Conservation (phyloP, 2,329 filamentous ascomycete species). For the Tolypocladium amazonense region DNA sequence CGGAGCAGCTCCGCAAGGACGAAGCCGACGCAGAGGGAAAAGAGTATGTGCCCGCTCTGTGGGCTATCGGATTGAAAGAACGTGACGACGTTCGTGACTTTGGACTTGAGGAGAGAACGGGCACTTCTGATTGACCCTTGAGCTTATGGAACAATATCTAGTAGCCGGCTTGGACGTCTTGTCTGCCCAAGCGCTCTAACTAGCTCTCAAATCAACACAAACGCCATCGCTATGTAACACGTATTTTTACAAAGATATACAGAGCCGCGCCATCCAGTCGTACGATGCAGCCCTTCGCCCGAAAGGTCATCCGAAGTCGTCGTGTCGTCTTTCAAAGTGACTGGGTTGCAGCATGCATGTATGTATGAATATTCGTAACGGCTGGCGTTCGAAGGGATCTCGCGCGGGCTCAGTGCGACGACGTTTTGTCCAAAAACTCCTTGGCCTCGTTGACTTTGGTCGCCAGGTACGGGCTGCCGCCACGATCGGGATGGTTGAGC, state of each 20-base stretch:
- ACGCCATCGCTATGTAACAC: conserved; percentile 34
- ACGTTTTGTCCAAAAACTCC: conserved; percentile 74
- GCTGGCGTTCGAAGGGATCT: background rate
- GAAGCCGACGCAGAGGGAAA: conserved; percentile 7
- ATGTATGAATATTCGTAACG: background rate
- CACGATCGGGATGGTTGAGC: conserved; percentile 93
- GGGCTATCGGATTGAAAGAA: background rate
- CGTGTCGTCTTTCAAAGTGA: background rate
- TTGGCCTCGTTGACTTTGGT: conserved; percentile 99
- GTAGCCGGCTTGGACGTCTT: background rate
- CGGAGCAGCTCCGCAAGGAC: conserved; percentile 13
- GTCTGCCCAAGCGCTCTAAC: conserved; percentile 2
- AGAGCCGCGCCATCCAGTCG: conserved; percentile 3
- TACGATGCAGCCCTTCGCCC: background rate
- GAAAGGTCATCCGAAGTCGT: background rate
- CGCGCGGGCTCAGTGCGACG: conserved; percentile 8
- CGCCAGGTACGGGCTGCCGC: conserved; percentile 89
- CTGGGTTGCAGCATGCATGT: background rate
- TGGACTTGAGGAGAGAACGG: conserved; percentile 2
- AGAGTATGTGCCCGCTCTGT: conserved; percentile 6
- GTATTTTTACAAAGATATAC: conserved; percentile 26
- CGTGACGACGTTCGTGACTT: background rate
- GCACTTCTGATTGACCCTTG: background rate
- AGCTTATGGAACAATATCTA: background rate
- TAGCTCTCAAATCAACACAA: conserved; percentile 17